Conservation (phyloP, 768 basidiomycete genomes). For the Amanita brunnescens region DNA sequence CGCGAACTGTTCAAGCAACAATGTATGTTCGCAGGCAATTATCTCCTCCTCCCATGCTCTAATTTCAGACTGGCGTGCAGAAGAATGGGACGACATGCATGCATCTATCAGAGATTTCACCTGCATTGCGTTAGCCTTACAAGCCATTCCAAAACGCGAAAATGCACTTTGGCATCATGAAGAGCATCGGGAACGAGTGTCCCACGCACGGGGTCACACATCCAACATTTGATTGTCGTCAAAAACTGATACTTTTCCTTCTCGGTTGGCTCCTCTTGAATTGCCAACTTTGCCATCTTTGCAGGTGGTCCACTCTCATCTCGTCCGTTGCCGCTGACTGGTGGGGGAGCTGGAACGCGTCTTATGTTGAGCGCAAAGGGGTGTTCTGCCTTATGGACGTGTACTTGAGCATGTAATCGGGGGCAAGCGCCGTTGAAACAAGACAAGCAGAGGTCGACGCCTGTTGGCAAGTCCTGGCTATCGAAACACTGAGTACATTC, state of each 20-base stretch:
- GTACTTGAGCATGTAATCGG: conserved; percentile 38
- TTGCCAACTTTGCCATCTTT: conserved; percentile 86
- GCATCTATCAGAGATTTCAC: conserved; percentile 50
- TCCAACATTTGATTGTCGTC: conserved; percentile 69
- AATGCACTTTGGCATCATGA: conserved; percentile 25
- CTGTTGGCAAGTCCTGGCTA: conserved; percentile 71
- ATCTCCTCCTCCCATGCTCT: conserved; percentile 99
- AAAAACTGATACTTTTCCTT: conserved; percentile 78
- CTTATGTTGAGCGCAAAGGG: conserved; percentile 72
- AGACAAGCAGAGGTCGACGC: conserved; percentile 80
- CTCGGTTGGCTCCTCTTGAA: conserved; percentile 67
- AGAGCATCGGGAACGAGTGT: conserved; percentile 32
- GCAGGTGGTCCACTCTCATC: conserved; percentile 78
- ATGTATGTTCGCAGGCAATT: conserved; percentile 71
- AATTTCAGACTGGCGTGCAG: conserved; percentile 88
- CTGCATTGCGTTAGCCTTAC: conserved; percentile 20
- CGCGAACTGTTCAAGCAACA: conserved; percentile 34
- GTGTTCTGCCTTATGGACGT: conserved; percentile 68
- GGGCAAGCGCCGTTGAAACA: conserved; percentile 96
- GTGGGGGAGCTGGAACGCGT: conserved; percentile 55
- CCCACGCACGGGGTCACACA: conserved; percentile 48
- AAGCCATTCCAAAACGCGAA: neutral
- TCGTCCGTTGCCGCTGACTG: conserved; percentile 12
- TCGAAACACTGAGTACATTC: conserved; percentile 99
- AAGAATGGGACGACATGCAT: conserved; percentile 76